Base-by-base conservation (phyloP, 1,139 yeast genomes). In the Blastobotrys indianensis region DNA sequence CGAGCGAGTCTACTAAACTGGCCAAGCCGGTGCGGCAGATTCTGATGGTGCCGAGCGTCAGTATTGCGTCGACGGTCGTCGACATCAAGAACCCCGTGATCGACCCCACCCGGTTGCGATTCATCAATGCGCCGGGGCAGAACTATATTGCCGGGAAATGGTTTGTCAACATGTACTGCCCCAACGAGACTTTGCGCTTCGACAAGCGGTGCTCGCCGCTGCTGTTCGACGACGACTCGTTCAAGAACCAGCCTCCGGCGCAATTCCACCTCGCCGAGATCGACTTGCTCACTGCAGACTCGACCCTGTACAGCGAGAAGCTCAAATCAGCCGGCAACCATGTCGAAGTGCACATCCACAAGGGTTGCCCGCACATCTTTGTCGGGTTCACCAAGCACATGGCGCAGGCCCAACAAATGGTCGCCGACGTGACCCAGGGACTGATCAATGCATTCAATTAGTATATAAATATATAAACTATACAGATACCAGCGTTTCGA, bases 121-220 rank as follows among this genome's bases (percentile, higher is more conserved):
- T 41, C 11, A 15, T 20, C 25, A 37, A 45, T 28, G 37, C 45
- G 13, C 17, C 39, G 2, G 42, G 33, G 13, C 35, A 41, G 12
- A 20, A 37, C n/a, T 11, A 23, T 2, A n/a, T 12, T 13, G 28
- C 29, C 4, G 37, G 41, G 42, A 25, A 39, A 4, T 45, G 45
- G 45, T 45, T 45, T 15, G 35, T 31, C 30, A 16, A 31, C 15
- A 20, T 16, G 7, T 45, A 42, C 30, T 9, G 16, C n/a, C 48
- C 48, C n/a, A 39, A 37, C 20, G 25, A 20, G 6, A 31, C 32
- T 8, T 3, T 4, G n/a, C 34, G 62, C 46, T 54, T 55, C 13
- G 63, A 67, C 41, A 76, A 76, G 0, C 72, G 70, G 49, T 67
- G 75, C 1, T 70, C 75, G n/a, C 77, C 78, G 1, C 51, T 71